Conservation (phyloP, 1,139 yeast species). For the Groenewaldozyma sp. region DNA sequence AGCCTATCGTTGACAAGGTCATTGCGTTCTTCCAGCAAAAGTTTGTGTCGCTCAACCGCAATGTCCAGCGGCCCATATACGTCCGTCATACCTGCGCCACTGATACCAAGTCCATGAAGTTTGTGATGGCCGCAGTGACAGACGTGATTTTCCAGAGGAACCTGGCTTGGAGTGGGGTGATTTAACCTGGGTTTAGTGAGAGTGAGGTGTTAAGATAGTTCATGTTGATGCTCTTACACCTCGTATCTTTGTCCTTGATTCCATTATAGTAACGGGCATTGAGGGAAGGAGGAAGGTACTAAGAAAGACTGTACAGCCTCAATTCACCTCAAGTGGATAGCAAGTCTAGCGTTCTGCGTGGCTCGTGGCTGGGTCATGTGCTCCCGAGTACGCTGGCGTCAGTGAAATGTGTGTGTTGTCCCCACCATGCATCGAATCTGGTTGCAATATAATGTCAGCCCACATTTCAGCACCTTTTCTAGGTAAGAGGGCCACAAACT, state of each 20-base stretch:
- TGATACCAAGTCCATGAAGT: conserved; percentile 77
- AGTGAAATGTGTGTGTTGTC: too few species aligned
- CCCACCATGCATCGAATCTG: too few species aligned
- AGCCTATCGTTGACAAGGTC: conserved; percentile 17
- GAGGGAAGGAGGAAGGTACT: too few species aligned
- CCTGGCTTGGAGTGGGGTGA: conserved; percentile 71
- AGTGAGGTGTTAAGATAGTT: background rate
- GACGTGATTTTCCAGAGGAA: conserved; percentile 83
- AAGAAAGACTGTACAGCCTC: too few species aligned
- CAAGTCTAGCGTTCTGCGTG: too few species aligned
- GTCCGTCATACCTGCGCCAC: conserved; percentile 95
- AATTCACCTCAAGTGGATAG: too few species aligned
- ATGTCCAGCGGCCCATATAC: conserved; percentile 60
- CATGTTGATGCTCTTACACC: background rate
- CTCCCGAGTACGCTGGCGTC: too few species aligned
- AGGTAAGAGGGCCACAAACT: too few species aligned
- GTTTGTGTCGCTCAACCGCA: conserved; percentile 41
- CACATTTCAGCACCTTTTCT: too few species aligned
- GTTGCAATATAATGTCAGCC: too few species aligned
- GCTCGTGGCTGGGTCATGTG: too few species aligned
- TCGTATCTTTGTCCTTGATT: background rate
- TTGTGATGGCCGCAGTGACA: conserved; percentile 85
- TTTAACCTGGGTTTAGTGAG: too few species aligned
- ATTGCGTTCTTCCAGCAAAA: conserved; percentile 19
- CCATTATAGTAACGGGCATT: background rate